Evolutionary conservation across 2,329 filamentous ascomycete species (phyloP), one percentile per base, ranked within the genome.

Genomic region (Diaporthe destruens): DNA sequence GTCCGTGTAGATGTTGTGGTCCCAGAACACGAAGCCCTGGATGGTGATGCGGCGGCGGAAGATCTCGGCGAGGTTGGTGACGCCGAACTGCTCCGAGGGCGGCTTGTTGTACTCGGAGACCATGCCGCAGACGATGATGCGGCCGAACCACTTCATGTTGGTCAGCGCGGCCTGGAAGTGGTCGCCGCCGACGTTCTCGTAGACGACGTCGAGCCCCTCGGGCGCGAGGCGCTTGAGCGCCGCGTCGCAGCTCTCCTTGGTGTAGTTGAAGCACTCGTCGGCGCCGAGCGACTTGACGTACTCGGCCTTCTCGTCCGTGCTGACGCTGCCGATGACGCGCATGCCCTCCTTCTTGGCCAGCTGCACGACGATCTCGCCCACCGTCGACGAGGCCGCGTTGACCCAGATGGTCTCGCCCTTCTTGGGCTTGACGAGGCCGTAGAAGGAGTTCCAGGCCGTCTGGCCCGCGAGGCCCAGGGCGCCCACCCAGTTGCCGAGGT

Each of bases 331-430:
- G 77, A 95, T 91, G 71, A 95, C 93, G 54, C 81, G 90, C 59
- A 95, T 83, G 1, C 93, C 93, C 78, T 94, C 91, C 77, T 91
- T 91, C 85, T 94, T 94, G 70, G 92, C 92, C 61, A 95, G 83
- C 81, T 94, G 92, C 18, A 92, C 93, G 54, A 94, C 93, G 12
- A 94, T 80, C 79, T 93, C 90, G 7, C 93, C 93, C 8, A 95
- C 93, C 1, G 93, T 92, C 51, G 93, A 93, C 6, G 90, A 91
- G 0, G 93, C 93, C 3, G 92, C 90, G 29, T 91, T 93, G 76
- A 95, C 88, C 82, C 94, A 94, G 79, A 95, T 93, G 9, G 92
- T 94, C 82, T 95, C 92, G 55, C 92, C 92, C 82, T 92, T 90
- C 84, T 93, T 90, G 32, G 93, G 92, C 84, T 92, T 86, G 6